These are phyloP conservation scores for Silene latifolia DNA, from an alignment of 148 eudicot genomes.

Conservation along the genomic window DNA sequence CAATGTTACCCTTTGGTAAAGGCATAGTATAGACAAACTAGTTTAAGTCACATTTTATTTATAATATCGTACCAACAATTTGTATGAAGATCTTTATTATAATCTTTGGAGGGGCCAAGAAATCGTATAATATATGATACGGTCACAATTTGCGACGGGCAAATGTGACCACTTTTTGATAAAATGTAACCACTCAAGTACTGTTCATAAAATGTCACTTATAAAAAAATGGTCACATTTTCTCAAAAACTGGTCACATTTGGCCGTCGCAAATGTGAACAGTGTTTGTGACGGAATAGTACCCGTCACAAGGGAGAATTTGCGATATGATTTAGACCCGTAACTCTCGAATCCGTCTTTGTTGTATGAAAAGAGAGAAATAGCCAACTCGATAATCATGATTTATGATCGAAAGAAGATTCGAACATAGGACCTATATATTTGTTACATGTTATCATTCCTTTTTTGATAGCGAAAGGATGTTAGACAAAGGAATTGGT, in stretches of 20 bases:
- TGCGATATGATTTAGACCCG: neutral
- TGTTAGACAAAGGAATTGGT: too few relatives aligned
- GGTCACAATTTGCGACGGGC: too few relatives aligned
- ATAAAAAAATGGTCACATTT: too few relatives aligned
- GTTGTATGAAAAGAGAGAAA: neutral
- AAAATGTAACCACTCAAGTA: too few relatives aligned
- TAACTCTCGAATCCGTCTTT: neutral
- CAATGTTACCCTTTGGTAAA: slow-evolving; percentile 48
- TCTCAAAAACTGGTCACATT: too few relatives aligned
- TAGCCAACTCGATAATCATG: neutral
- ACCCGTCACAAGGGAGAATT: too few relatives aligned
- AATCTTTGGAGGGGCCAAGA: slow-evolving; percentile 22
- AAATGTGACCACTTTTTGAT: too few relatives aligned
- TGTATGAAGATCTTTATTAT: slow-evolving; percentile 23
- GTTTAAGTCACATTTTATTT: slow-evolving; percentile 13
- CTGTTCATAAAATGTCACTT: too few relatives aligned
- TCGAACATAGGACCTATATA: neutral
- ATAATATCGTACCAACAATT: neutral
- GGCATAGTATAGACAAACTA: slow-evolving; percentile 57
- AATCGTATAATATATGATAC: slow-evolving; percentile 19
- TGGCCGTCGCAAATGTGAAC: too few relatives aligned
- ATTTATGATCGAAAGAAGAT: neutral
- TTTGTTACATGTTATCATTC: too few relatives aligned
- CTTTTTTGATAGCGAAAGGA: too few relatives aligned
- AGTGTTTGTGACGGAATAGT: too few relatives aligned